phyloP scores from a whole-genome alignment of 345 rosid species.

The Ailanthus altissimus region DNA sequence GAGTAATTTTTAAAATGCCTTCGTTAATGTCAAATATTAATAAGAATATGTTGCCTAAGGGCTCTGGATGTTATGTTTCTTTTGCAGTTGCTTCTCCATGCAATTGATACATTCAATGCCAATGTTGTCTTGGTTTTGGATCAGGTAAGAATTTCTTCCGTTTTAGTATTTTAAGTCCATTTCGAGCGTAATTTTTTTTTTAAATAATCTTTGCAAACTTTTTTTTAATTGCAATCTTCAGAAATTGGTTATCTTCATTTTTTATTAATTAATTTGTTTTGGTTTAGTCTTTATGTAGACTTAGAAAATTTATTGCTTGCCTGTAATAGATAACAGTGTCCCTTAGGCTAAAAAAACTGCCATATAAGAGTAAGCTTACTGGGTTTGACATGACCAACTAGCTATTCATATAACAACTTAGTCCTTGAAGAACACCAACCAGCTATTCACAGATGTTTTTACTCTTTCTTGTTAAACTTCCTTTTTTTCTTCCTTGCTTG shows the following conservation, averaged over 20 bases:
- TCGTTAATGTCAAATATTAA: background rate
- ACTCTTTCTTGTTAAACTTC: too few species aligned
- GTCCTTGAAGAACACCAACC: too few species aligned
- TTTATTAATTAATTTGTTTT: background rate
- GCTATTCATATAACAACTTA: too few species aligned
- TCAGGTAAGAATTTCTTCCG: conserved; percentile 41
- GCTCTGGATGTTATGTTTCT: background rate
- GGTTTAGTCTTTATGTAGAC: background rate
- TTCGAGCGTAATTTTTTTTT: too few species aligned
- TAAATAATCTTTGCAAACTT: background rate
- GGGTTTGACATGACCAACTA: too few species aligned
- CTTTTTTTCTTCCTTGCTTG: too few species aligned
- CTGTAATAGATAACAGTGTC: too few species aligned
- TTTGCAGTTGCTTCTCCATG: conserved; percentile 77
- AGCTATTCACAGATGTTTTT: too few species aligned
- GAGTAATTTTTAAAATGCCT: background rate
- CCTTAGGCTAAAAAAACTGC: too few species aligned
- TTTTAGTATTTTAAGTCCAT: too few species aligned
- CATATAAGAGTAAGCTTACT: too few species aligned
- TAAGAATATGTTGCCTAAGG: conserved; percentile 2
- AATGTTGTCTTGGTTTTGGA: conserved; percentile 86
- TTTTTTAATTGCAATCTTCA: background rate
- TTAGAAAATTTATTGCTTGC: too few species aligned
- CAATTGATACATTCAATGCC: conserved; percentile 73
- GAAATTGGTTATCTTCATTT: background rate